These are phyloP conservation scores for Dryas integrifolia DNA, from an alignment of 331 rosid species.

Conservation along the genomic window DNA sequence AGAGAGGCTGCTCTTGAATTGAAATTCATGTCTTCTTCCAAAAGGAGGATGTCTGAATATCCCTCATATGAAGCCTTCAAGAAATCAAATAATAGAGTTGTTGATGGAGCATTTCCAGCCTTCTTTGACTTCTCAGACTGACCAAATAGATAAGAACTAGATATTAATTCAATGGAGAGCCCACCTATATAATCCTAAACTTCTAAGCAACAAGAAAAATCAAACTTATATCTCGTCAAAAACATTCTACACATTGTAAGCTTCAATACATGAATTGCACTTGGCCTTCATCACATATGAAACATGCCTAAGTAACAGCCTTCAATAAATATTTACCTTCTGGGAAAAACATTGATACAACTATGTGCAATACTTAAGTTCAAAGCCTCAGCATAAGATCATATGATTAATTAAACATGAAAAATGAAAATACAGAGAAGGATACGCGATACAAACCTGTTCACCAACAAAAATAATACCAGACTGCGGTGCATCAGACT, in stretches of 20 bases:
- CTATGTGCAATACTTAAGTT: conserved; percentile 10
- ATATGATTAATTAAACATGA: neutral
- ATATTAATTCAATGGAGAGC: conserved; percentile 3
- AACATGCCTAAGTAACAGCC: neutral
- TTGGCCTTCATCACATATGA: neutral
- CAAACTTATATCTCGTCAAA: neutral
- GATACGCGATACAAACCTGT: conserved; percentile 55
- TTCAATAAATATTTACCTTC: conserved; percentile 6
- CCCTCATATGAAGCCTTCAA: conserved; percentile 63
- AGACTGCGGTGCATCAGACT: conserved; percentile 67
- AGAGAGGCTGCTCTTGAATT: conserved; percentile 74
- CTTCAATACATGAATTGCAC: neutral
- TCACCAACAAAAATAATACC: conserved; percentile 74
- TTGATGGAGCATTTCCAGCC: conserved; percentile 74
- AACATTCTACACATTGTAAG: neutral
- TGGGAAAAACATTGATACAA: conserved; percentile 9
- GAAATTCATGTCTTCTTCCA: conserved; percentile 83
- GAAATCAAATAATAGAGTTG: conserved; percentile 64
- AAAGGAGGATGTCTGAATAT: conserved; percentile 63
- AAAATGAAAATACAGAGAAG: conserved; percentile 20
- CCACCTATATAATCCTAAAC: neutral
- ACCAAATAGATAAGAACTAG: conserved; percentile 21
- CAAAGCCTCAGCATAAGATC: neutral
- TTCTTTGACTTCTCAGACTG: conserved; percentile 90
- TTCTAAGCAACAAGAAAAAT: neutral